Percentiles rank a stretch among this genome's conserved stretches.
Evolutionary conservation across 495 filamentous ascomycete species (phyloP).

Genomic region (Lasiosphaeriaceae sp.): DNA sequence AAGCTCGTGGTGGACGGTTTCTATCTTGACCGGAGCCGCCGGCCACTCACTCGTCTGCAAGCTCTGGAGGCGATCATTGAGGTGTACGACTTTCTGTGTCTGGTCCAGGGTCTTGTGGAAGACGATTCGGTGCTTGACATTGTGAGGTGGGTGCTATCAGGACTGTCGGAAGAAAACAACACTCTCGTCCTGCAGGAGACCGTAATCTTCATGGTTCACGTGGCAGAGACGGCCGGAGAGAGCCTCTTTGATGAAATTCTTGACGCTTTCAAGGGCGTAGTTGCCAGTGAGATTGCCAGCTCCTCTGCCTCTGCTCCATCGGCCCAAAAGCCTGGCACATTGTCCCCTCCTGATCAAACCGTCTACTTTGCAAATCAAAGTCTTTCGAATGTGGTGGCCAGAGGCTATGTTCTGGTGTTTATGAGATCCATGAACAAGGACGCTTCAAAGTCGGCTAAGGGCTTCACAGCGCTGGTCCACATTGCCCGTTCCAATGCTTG

Average conservation of each 20-base stretch:
- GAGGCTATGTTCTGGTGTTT: conserved; percentile 57
- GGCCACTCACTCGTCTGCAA: conserved; percentile 61
- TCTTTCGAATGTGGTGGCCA: conserved; percentile 51
- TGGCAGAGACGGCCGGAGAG: conserved; percentile 45
- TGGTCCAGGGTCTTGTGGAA: conserved; percentile 49
- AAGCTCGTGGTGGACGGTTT: conserved; percentile 60
- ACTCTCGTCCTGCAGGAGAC: conserved; percentile 48
- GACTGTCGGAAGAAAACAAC: conserved; percentile 54
- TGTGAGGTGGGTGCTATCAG: conserved; percentile 42
- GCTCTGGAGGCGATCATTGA: conserved; percentile 67
- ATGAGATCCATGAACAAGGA: conserved; percentile 55
- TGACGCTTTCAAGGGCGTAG: conserved; percentile 41
- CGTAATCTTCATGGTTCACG: conserved; percentile 45
- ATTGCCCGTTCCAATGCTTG: conserved; percentile 53
- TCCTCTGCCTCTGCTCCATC: conserved; percentile 33
- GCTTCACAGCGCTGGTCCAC: conserved; percentile 53
- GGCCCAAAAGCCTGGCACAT: conserved; percentile 12
- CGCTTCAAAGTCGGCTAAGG: conserved; percentile 45
- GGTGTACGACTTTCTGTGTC: conserved; percentile 57
- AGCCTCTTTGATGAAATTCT: conserved; percentile 51
- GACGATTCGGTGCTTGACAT: conserved; percentile 39
- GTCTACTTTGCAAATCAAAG: conserved; percentile 34
- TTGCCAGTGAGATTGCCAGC: conserved; percentile 36
- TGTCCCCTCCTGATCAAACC: conserved; percentile 14
- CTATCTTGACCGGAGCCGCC: conserved; percentile 58